These are phyloP conservation scores for Fraxinus sp. DNA, from an alignment of 305 asterid genomes.

Conservation along the genomic window DNA sequence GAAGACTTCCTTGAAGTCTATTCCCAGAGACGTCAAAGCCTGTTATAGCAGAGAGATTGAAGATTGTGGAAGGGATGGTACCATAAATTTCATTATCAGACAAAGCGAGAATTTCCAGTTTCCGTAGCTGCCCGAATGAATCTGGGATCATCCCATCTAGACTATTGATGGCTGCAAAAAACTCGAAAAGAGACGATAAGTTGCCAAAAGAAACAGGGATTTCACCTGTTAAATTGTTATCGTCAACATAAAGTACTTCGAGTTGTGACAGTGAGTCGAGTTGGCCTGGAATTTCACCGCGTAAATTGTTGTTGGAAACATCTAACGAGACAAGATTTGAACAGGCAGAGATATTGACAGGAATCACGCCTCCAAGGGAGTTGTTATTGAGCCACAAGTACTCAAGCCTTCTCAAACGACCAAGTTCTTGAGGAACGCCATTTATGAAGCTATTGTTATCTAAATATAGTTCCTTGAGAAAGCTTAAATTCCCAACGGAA, in stretches of 20 bases:
- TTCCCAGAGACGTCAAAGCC: slow-evolving; percentile 24
- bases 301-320: slow-evolving; percentile 22
- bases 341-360: slow-evolving; percentile 25
- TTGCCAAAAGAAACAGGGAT: slow-evolving; percentile 32
- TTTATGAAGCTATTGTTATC: slow-evolving; percentile 24
- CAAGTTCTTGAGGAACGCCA: slow-evolving; percentile 23
- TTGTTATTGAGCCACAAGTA: slow-evolving; percentile 17
- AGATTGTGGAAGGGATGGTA: slow-evolving; percentile 22
- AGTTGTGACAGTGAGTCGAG: slow-evolving; percentile 25
- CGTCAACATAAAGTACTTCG: not conserved
- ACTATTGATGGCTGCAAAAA: slow-evolving; percentile 20
- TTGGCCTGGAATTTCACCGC: slow-evolving; percentile 5
- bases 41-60: slow-evolving; percentile 25
- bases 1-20: slow-evolving; percentile 28
- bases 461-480: slow-evolving; percentile 20
- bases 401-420: slow-evolving; percentile 19
- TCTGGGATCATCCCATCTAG: slow-evolving; percentile 23
- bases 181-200: slow-evolving; percentile 21
- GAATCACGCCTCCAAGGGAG: slow-evolving; percentile 22
- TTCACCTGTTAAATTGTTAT: slow-evolving; percentile 27
- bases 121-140: slow-evolving; percentile 24
- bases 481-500: slow-evolving; percentile 28
- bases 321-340: slow-evolving; percentile 16
- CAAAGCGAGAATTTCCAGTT: slow-evolving; percentile 8
- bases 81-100: slow-evolving; percentile 24